phyloP scores from a whole-genome alignment of 805 yeast species.

The Candida incommunis region DNA sequence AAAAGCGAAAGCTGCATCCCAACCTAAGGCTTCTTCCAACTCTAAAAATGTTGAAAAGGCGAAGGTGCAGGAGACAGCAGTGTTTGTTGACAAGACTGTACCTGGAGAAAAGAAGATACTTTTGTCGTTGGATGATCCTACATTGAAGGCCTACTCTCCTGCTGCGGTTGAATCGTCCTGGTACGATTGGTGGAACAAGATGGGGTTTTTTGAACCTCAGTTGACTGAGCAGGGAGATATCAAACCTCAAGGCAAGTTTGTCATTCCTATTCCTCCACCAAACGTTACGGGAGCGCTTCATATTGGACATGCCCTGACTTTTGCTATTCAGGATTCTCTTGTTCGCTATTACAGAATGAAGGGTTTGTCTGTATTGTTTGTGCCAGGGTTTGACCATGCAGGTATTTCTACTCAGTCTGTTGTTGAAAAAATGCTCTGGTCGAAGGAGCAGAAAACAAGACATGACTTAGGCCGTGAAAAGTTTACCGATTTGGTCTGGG shows the following conservation, averaged over 20 bases:
- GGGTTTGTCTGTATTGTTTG: slow-evolving; percentile 82
- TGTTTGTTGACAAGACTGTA: slow-evolving; percentile 62
- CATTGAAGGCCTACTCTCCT: slow-evolving; percentile 89
- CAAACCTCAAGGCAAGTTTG: slow-evolving; percentile 72
- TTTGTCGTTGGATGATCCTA: slow-evolving; percentile 78
- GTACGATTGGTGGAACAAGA: slow-evolving; percentile 94
- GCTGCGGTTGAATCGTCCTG: slow-evolving; percentile 89
- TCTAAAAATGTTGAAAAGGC: slow-evolving; percentile 44
- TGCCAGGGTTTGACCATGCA: slow-evolving; percentile 98
- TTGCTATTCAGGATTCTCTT: slow-evolving; percentile 85
- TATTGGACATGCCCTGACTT: slow-evolving; percentile 95
- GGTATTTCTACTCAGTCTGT: slow-evolving; percentile 98
- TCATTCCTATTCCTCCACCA: slow-evolving; percentile 98
- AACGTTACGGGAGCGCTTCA: slow-evolving; percentile 98
- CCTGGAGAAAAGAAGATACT: slow-evolving; percentile 87
- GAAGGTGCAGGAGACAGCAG: slow-evolving; percentile 49
- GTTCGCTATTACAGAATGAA: slow-evolving; percentile 93
- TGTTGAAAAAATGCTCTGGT: slow-evolving; percentile 92
- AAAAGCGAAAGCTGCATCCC: slow-evolving; percentile 36
- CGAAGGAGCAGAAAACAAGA: slow-evolving; percentile 73
- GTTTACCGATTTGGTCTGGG: slow-evolving; percentile 85
- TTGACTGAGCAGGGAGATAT: slow-evolving; percentile 57
- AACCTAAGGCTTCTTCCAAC: slow-evolving; percentile 20
- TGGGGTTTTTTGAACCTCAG: slow-evolving; percentile 82
- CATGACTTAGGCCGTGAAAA: slow-evolving; percentile 92